These are phyloP conservation scores for Mycosphaerella arachidis DNA, from an alignment of 2,329 filamentous ascomycete species.

Conservation along the genomic window DNA sequence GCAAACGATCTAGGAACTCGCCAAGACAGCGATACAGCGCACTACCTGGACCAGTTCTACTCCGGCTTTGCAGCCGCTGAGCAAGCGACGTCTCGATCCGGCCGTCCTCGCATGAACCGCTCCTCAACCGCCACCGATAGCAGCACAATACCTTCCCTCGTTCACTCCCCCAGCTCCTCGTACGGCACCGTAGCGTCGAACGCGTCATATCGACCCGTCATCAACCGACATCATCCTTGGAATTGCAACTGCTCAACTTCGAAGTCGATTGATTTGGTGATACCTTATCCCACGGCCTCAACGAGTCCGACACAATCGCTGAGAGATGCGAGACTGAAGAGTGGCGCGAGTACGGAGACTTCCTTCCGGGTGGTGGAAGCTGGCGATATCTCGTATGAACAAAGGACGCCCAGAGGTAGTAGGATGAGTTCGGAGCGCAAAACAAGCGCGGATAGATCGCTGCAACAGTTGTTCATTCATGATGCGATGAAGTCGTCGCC, in stretches of 20 bases:
- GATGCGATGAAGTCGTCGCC: constrained; percentile 31
- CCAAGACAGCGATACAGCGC: constrained; percentile 38
- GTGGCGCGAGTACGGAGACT: constrained; percentile 30
- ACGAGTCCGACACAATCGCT: constrained; percentile 20
- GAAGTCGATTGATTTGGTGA: constrained; percentile 41
- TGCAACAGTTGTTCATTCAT: constrained; percentile 34
- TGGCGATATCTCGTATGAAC: constrained; percentile 25
- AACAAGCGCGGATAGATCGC: constrained; percentile 20
- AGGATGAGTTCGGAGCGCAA: constrained; percentile 3
- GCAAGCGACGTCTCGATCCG: constrained; percentile 14
- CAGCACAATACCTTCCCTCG: constrained; percentile 42
- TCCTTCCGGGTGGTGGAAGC: constrained; percentile 29
- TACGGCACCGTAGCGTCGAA: constrained; percentile 39
- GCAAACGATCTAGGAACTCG: constrained; percentile 9
- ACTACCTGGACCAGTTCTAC: constrained; percentile 42
- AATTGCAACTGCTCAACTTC: constrained; percentile 36
- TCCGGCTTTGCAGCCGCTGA: constrained; percentile 25
- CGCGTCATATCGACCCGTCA: constrained; percentile 39
- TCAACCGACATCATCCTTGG: constrained; percentile 38
- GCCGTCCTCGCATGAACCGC: constrained; percentile 19
- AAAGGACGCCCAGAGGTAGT: constrained; percentile 6
- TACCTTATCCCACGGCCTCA: constrained; percentile 31
- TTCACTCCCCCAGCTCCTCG: constrained; percentile 45
- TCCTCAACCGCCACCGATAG: constrained; percentile 16
- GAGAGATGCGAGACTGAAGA: constrained; percentile 30